Conservation (phyloP, 441 rosid genomes). For the Geranium incanum region DNA sequence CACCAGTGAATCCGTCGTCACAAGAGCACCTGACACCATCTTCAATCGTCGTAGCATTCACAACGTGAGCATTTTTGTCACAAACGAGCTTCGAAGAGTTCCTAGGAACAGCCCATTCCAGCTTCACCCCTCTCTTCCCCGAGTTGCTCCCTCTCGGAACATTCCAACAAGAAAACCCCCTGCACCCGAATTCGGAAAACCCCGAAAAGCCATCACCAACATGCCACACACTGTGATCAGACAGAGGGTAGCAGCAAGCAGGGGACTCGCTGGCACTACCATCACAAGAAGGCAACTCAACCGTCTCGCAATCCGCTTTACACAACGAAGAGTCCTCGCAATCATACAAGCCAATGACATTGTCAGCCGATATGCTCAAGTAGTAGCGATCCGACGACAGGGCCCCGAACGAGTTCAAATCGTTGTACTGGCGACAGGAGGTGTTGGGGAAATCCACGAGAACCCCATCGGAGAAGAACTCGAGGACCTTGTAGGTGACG, state of each 20-base stretch:
- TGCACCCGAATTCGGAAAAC: constrained; percentile 67
- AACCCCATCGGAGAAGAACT: constrained; percentile 61
- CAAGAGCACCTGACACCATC: constrained; percentile 63
- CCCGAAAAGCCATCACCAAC: constrained; percentile 54
- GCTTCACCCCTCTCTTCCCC: constrained; percentile 67
- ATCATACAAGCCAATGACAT: constrained; percentile 61
- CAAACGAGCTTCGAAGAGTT: constrained; percentile 42
- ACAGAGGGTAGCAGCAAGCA: constrained; percentile 75
- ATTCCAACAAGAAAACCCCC: constrained; percentile 76
- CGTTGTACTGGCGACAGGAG: constrained; percentile 52
- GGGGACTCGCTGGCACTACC: constrained; percentile 44
- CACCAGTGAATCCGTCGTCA: constrained; percentile 56
- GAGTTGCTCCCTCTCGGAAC: constrained; percentile 46
- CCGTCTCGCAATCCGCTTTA: constrained; percentile 58
- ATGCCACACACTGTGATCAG: constrained; percentile 60
- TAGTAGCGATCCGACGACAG: constrained; percentile 32
- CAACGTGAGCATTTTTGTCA: constrained; percentile 36
- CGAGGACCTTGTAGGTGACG: constrained; percentile 41
- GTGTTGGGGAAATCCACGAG: constrained; percentile 54
- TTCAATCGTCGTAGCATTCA: constrained; percentile 55
- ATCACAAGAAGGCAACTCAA: constrained; percentile 53
- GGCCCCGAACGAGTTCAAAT: constrained; percentile 40
- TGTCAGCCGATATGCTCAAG: constrained; percentile 58
- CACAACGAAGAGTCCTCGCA: constrained; percentile 82
- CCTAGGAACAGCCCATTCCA: constrained; percentile 72